Evolutionary conservation across 2,329 filamentous ascomycete genomes (phyloP), one percentile per base, ranked within the genome.

Genomic region (Juglanconis sp.): DNA sequence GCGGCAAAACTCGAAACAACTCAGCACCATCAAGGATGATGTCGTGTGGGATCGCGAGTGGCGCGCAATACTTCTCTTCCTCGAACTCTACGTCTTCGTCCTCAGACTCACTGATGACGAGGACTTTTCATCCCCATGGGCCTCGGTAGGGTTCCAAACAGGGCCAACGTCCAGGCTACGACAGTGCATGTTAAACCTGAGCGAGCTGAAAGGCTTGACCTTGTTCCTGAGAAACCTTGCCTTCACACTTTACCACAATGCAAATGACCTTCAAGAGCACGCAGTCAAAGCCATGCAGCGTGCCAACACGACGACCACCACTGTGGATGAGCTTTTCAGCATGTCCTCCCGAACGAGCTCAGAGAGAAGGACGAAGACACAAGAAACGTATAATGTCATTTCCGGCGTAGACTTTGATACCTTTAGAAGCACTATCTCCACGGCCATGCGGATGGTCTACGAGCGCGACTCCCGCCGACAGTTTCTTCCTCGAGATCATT

Each of bases 81-180:
- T 99, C 5, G 95, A 99, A 68, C 82, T 99, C 0, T 99, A 97
- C 71, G 92, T 90, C 2, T 98, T 98, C 71, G 86, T 97, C 2
- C 79, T 98, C 11, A 90, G 95, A 67, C 86, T 98, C 38, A 96
- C 94, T 71, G 95, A 99, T 67, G 95, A 99, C 65, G 94, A 98
- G 66, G 95, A 99, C 68, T 99, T 99, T 70, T 89, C 96, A 63
- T 84, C 86, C 59, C 81, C 81, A 58, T 76, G 83, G 73, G 44
- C 76, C 79, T 32, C 66, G 69, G 57, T 60, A 72, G 35, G n/a
- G 1, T 66, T 76, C 24, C 72, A 74, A 24, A 73, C 71, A 52
- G 76, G 71, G 34, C 76, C 72, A 31, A 77, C 68, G 58, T 82
- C 79, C 55, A 80, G 78, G 56, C 80, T 82, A 64, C 81, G 79